Evolutionary conservation across 2,329 filamentous ascomycete genomes (phyloP).

Genomic region (Colletotrichum sp.): DNA sequence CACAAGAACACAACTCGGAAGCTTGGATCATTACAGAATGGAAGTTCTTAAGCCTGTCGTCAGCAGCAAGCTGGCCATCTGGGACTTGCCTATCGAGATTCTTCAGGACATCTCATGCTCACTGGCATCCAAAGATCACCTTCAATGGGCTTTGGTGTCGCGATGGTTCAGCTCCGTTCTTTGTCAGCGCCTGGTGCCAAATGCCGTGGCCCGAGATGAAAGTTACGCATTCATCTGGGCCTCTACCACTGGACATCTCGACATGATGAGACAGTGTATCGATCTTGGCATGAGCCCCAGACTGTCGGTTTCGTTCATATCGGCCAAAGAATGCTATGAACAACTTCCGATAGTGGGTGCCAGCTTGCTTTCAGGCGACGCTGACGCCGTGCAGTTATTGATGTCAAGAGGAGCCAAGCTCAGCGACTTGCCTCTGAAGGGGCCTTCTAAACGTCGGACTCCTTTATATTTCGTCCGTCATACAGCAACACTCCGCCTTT

Average conservation of each 20-base stretch:
- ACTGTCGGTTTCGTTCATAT: not conserved
- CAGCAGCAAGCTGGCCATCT: not conserved
- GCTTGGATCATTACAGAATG: not conserved
- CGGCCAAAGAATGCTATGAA: not conserved
- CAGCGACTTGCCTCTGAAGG: not conserved
- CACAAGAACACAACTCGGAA: not conserved
- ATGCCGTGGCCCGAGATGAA: not conserved
- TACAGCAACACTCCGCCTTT: not conserved
- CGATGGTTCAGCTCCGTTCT: not conserved
- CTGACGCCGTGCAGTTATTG: not conserved
- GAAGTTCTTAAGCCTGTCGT: not conserved
- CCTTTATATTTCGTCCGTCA: not conserved
- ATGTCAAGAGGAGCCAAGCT: not conserved
- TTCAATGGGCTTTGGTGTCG: not conserved
- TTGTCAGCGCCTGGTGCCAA: not conserved
- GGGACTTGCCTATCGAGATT: not conserved
- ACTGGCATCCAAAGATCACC: not conserved
- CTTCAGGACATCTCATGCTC: not conserved
- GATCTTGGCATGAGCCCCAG: not conserved
- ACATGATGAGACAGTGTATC: not conserved
- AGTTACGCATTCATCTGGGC: not conserved
- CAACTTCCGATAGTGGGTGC: not conserved
- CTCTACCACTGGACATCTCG: accelerated
- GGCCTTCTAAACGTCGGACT: not conserved
- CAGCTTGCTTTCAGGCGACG: not conserved